A percentile compares a stretch with the other conserved stretches of the same genome.
Evolutionary conservation across 352 stramenopile genomes (phyloP).

Genomic region (Phytophthora pini): DNA sequence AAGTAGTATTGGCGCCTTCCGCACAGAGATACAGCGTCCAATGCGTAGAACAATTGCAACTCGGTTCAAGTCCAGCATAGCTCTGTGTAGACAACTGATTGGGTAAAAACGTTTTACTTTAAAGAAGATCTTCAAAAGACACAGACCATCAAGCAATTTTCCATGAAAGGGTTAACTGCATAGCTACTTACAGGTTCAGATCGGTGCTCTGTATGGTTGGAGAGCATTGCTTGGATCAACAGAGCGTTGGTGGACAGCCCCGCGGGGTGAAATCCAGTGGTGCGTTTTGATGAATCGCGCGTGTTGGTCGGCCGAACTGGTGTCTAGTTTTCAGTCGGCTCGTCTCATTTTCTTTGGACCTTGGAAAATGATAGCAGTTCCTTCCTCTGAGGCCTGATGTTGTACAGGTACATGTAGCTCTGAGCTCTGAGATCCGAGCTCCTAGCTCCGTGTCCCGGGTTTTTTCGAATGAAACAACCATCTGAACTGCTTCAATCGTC

Average conservation of each 20-base stretch:
- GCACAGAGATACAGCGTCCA: too few species aligned
- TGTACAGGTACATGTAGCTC: too few species aligned
- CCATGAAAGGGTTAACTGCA: slow-evolving; percentile 22
- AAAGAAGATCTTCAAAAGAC: slow-evolving; percentile 25
- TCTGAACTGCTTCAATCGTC: slow-evolving; percentile 28
- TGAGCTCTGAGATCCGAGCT: too few species aligned
- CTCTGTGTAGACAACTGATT: slow-evolving; percentile 8
- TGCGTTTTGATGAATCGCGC: neutral
- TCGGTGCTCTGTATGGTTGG: neutral
- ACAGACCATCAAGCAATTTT: slow-evolving; percentile 15
- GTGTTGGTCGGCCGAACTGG: neutral
- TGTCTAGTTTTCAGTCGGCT: slow-evolving; percentile 10
- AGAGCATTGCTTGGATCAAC: neutral
- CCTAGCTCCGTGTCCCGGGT: neutral
- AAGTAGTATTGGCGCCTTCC: too few species aligned
- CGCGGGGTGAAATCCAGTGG: slow-evolving; percentile 10
- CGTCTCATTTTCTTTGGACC: neutral
- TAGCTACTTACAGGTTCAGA: slow-evolving; percentile 34
- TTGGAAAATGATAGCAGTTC: too few species aligned
- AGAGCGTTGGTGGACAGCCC: slow-evolving; percentile 9
- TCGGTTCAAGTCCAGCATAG: slow-evolving; percentile 3
- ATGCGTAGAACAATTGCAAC: neutral
- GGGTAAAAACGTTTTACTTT: neutral
- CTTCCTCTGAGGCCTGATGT: too few species aligned
- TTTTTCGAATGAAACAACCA: slow-evolving; percentile 29